Base-by-base conservation (phyloP, 1,139 yeast genomes). In the Magnusiomyces clavatus region DNA sequence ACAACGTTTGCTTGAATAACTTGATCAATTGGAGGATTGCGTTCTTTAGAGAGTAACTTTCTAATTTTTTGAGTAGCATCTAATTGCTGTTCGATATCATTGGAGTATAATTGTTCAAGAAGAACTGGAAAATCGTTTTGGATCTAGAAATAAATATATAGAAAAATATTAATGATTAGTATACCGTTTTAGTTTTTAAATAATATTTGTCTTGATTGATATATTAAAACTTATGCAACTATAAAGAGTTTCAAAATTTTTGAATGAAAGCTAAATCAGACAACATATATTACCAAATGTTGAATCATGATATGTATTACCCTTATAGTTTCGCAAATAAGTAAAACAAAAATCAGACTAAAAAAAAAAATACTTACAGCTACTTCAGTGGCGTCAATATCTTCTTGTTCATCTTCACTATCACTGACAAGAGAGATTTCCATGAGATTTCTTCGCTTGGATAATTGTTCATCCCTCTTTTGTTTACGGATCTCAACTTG, bases 401-500 rank as follows among this genome's bases (percentile, higher is more conserved):
- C 66, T 31, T 70, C 73, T 43, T 62, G 64, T 48, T 66, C 79
- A 49, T 70, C 76, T 54, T 75, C 78, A 47, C 76, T 76, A 58
- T 73, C 78, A 51, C 74, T 72, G 58, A 73, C 78, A 48, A 67
- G 68, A 68, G 56, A 76, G 43, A 70, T 67, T 52, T 70, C 70
- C 49, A 69, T 73, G 63, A 82, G 80, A 69, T 86, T 88, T 73
- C 98, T 83, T 74, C 97, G 83, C 73, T 94, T 92, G 47, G 96
- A 83, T 61, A 92, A 77, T 55, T 86, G 87, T 68, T 92, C 98
- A 67, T 92, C 98, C 67, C 98, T 81, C 72, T 90, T 90, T 60
- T 92, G 96, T 74, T 92, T 94, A 73, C 98, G 81, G 66, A 92
- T 78, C 69, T 90, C 98, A 58, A 94, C 95, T 71, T 90, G 97